Percentiles rank a stretch among this genome's conserved stretches.
Evolutionary conservation across 2,329 filamentous ascomycete genomes (phyloP).

Genomic region (Plenodomus lindquistii): DNA sequence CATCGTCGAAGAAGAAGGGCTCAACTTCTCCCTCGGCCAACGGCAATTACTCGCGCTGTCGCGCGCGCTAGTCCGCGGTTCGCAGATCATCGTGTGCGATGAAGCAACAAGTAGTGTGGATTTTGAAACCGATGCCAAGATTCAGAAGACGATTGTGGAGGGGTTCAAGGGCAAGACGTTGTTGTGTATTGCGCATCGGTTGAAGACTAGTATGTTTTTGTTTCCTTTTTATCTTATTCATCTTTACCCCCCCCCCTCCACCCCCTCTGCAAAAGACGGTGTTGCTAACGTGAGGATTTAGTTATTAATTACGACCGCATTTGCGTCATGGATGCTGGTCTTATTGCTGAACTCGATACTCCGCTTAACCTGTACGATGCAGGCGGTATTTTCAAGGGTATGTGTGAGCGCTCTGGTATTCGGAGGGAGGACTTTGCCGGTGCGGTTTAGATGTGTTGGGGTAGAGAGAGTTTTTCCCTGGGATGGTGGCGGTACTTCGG

Average conservation of each 20-base stretch:
- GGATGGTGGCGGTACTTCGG: too few relatives aligned
- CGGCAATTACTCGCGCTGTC: conserved; percentile 89
- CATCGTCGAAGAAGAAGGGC: conserved; percentile 56
- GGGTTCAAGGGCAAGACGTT: conserved; percentile 87
- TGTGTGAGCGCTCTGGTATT: conserved; percentile 89
- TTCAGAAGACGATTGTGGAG: conserved; percentile 83
- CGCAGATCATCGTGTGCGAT: conserved; percentile 94
- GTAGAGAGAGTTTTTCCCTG: too few relatives aligned
- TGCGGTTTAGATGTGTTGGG: conserved; percentile 3
- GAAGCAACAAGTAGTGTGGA: conserved; percentile 69
- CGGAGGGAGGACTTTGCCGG: conserved; percentile 53
- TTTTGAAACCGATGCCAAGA: conserved; percentile 95
- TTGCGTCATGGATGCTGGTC: conserved; percentile 90
- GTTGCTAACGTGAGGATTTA: neutral
- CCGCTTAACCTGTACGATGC: conserved; percentile 74
- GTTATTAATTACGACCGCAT: conserved; percentile 92
- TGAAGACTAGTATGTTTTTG: conserved; percentile 64
- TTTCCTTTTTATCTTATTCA: neutral
- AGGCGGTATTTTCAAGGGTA: conserved; percentile 80
- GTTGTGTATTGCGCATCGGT: conserved; percentile 87
- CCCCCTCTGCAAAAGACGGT: neutral
- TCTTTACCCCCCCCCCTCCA: too few relatives aligned
- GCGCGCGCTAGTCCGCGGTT: conserved; percentile 82
- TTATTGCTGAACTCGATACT: conserved; percentile 82
- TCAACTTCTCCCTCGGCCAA: conserved; percentile 83